A percentile compares a stretch with the other conserved stretches of the same genome.
Evolutionary conservation across 2,329 filamentous ascomycete genomes (phyloP).

Genomic region (Penicillium concentricum): DNA sequence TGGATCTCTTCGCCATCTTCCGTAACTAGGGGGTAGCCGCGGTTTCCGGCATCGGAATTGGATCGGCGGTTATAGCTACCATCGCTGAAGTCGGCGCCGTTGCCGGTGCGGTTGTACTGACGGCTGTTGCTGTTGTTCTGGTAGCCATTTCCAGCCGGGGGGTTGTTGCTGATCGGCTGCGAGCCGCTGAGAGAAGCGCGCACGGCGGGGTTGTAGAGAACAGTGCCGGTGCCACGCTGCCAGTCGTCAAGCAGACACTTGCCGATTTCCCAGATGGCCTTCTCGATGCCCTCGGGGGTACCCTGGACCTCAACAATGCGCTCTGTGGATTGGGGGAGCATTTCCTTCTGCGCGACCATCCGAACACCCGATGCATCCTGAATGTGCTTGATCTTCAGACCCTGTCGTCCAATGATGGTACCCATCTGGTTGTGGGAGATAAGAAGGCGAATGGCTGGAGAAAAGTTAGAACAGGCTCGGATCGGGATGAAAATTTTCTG

Average conservation of each 20-base stretch:
- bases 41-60: slow-evolving; percentile 75
- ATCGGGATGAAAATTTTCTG: neutral
- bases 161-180: slow-evolving; percentile 53
- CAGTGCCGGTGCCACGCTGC: slow-evolving; percentile 94
- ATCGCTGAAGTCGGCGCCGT: slow-evolving; percentile 96
- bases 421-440: slow-evolving; percentile 99
- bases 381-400: slow-evolving; percentile 99
- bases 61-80: slow-evolving; percentile 75
- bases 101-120: slow-evolving; percentile 87
- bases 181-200: slow-evolving; percentile 70
- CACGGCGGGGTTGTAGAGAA: slow-evolving; percentile 95
- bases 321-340: slow-evolving; percentile 98
- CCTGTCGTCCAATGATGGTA: slow-evolving; percentile 95
- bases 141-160: slow-evolving; percentile 47
- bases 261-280: slow-evolving; percentile 97
- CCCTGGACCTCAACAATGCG: slow-evolving; percentile 96
- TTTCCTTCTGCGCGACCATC: slow-evolving; percentile 99
- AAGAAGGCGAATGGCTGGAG: slow-evolving; percentile 85
- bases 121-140: slow-evolving; percentile 57
- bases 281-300: slow-evolving; percentile 90
- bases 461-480: slow-evolving; percentile 16
- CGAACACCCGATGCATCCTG: slow-evolving; percentile 95
- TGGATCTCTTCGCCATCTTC: slow-evolving; percentile 98
- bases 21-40: slow-evolving; percentile 82
- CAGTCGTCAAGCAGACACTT: slow-evolving; percentile 98